Percentiles rank a stretch among this genome's conserved stretches.
phyloP scores from a whole-genome alignment of 805 yeast genomes.

The Starmerella floris region DNA sequence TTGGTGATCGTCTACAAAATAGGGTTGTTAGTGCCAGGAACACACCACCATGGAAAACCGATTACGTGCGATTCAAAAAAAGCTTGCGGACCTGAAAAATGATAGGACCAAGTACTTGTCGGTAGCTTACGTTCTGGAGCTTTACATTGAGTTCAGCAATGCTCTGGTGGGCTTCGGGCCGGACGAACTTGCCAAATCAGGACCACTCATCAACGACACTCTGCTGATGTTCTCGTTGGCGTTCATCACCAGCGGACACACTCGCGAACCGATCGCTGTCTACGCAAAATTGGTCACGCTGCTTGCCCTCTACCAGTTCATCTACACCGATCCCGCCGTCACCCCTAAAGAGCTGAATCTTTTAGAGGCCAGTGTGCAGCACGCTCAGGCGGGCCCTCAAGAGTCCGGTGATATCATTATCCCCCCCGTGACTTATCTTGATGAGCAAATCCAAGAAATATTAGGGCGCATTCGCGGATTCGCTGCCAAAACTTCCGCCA shows the following conservation, averaged over 20 bases:
- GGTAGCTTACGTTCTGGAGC: constrained; percentile 8
- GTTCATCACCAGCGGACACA: constrained; percentile 82
- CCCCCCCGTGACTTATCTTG: constrained; percentile 36
- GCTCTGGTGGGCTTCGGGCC: constrained; percentile 11
- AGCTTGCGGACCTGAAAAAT: constrained; percentile 11
- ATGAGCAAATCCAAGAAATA: background rate
- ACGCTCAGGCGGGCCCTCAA: constrained; percentile 51
- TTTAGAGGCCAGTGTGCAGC: constrained; percentile 56
- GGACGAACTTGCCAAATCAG: constrained; percentile 1
- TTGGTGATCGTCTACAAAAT: too few species aligned
- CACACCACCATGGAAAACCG: constrained; percentile 10
- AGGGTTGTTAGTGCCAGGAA: too few species aligned
- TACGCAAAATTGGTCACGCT: constrained; percentile 83
- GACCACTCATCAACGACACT: constrained; percentile 9
- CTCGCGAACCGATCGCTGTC: constrained; percentile 84
- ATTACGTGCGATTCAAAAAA: constrained; percentile 7
- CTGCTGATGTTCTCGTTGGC: constrained; percentile 59
- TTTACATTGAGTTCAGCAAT: constrained; percentile 15
- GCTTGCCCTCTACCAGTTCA: constrained; percentile 66
- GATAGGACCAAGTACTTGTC: constrained; percentile 19
- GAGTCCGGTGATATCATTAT: constrained; percentile 30
- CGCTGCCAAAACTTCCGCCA: background rate
- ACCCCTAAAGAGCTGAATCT: constrained; percentile 76
- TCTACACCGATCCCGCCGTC: constrained; percentile 66
- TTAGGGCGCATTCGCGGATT: constrained; percentile 2